Evolutionary conservation across 2,329 filamentous ascomycete genomes (phyloP).

Genomic region (Didymella glomerata): DNA sequence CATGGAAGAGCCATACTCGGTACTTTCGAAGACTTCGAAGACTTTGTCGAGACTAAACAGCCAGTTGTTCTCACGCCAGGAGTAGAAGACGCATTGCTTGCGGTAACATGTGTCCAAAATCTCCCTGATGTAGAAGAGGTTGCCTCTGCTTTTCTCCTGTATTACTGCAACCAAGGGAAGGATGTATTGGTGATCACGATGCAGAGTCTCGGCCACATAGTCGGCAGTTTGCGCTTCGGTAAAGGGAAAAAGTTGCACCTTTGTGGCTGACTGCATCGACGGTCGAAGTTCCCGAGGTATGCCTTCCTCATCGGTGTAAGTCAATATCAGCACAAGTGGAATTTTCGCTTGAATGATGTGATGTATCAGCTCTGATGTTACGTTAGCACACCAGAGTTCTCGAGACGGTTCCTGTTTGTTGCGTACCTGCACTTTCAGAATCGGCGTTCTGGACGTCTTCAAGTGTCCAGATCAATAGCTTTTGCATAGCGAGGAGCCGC

Average conservation of each 20-base stretch:
- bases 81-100: constrained; percentile 89
- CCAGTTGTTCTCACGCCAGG: constrained; percentile 84
- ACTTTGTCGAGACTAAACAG: constrained; percentile 81
- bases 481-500: constrained; percentile 80
- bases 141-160: constrained; percentile 87
- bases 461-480: constrained; percentile 86
- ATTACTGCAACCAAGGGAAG: constrained; percentile 82
- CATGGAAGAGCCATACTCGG: constrained; percentile 79
- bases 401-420: neutral
- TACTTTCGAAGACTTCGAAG: constrained; percentile 83
- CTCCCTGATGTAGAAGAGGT: constrained; percentile 89
- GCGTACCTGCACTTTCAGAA: constrained; percentile 71
- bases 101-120: constrained; percentile 88
- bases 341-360: constrained; percentile 81
- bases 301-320: constrained; percentile 58
- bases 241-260: constrained; percentile 76
- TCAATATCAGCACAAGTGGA: constrained; percentile 74
- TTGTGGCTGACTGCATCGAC: constrained; percentile 61
- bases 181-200: constrained; percentile 74
- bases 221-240: constrained; percentile 80
- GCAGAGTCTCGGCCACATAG: constrained; percentile 84
- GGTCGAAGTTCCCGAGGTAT: constrained; percentile 49
- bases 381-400: neutral
- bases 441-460: constrained; percentile 94
- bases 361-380: constrained; percentile 70